Base-by-base conservation (phyloP, 805 yeast genomes). In the Kuraishia floccosa region DNA sequence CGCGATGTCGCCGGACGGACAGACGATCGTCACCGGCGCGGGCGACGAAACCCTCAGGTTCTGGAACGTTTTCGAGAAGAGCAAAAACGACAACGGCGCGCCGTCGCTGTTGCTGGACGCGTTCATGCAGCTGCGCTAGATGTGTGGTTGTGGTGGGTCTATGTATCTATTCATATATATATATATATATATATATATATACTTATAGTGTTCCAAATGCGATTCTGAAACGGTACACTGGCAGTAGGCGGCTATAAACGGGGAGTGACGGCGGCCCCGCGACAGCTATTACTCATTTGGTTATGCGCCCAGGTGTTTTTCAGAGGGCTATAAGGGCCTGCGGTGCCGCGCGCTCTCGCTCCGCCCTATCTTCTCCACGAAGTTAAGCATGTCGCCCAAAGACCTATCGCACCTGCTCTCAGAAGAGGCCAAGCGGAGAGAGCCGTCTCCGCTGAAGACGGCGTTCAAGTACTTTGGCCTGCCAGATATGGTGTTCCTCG, bases 1-100 rank as follows among this genome's bases (percentile, higher is more conserved):
- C 42, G 73, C 95, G 4, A 64, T 89, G 58, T 81, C 94, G 13
- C 95, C 96, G 0, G 97, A 91, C 56, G 98, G 98, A 1, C 86
- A 84, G 39, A 86, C 96, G 1, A 80, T 91, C 10, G 98, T 89
- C 3, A 87, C 98, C 0, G 98, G 98, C 2, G 96, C 98, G 1
- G 98, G 97, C 4, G 98, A 91, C 56, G 98, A 91, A 53, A 91
- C 98, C 0, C 59, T 91, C 34, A 56, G 98, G 39, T 84, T 91
- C 50, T 91, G 98, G 98, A 86, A 85, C 43, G 81, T 87, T 1
- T 91, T 87, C 58, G 94, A 84, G 36, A 83, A 79, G 50, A 73
- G 67, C 36, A 76, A 70, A 42, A 58, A 59, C 30, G 77, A 72
- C 34, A 61, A 58, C 24, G 69, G 69, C 9, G 74, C 76, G 16